phyloP scores from a whole-genome alignment of 2,329 filamentous ascomycete species.

The Bimuria novae-zelandiae region DNA sequence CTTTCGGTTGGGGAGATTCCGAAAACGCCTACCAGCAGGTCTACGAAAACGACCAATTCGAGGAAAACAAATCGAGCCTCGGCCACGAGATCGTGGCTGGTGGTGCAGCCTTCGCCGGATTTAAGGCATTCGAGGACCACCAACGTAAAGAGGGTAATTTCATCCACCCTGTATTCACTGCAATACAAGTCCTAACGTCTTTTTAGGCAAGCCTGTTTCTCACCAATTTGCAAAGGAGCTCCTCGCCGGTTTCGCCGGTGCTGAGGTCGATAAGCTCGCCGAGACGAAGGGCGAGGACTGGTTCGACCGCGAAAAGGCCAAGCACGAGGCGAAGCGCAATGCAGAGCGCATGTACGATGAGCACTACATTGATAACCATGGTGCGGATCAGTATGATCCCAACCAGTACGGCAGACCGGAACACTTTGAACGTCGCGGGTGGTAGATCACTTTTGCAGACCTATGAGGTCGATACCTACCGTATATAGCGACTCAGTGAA shows the following conservation, averaged over 20 bases:
- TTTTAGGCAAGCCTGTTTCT: constrained; percentile 71
- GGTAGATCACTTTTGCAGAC: too few relatives aligned
- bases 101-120: constrained; percentile 76
- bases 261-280: constrained; percentile 65
- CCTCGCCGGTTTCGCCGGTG: constrained; percentile 66
- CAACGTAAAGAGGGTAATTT: constrained; percentile 69
- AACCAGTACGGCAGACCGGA: constrained; percentile 46
- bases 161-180: neutral
- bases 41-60: constrained; percentile 53
- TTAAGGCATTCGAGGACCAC: constrained; percentile 78
- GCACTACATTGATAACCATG: constrained; percentile 50
- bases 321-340: constrained; percentile 50
- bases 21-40: constrained; percentile 60
- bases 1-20: constrained; percentile 55
- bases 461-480: too few relatives aligned
- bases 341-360: constrained; percentile 55
- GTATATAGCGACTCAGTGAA: too few relatives aligned
- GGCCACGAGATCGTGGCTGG: constrained; percentile 76
- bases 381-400: constrained; percentile 53
- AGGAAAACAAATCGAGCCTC: constrained; percentile 64
- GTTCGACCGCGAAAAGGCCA: constrained; percentile 54
- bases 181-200: too few relatives aligned
- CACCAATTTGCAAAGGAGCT: constrained; percentile 80
- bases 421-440: constrained; percentile 33
- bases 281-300: constrained; percentile 60